phyloP scores from a whole-genome alignment of 768 basidiomycete species.

The Hygrocybe coccinea region DNA sequence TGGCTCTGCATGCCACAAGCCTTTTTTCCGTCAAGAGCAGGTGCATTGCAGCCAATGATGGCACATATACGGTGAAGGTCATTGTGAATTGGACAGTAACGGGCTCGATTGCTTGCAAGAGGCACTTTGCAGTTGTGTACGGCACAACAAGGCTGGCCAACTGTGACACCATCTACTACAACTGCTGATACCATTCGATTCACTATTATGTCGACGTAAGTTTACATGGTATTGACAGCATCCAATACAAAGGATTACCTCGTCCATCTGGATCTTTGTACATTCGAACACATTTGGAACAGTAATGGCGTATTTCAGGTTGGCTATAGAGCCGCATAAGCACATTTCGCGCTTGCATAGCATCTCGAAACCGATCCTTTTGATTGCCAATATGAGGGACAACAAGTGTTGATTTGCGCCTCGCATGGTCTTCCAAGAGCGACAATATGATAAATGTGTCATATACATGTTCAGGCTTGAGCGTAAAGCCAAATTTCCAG shows the following conservation, averaged over 20 bases:
- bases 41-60: constrained; percentile 9
- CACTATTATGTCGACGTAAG: background rate
- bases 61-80: constrained; percentile 12
- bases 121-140: constrained; percentile 25
- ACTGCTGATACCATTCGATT: constrained; percentile 15
- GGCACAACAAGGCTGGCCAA: constrained; percentile 30
- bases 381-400: constrained; percentile 14
- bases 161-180: constrained; percentile 5
- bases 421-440: constrained; percentile 22
- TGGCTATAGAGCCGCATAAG: constrained; percentile 26
- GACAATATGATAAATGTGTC: constrained; percentile 24
- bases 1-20: constrained; percentile 23
- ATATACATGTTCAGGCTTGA: constrained; percentile 22
- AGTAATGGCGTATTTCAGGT: constrained; percentile 28
- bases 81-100: constrained; percentile 19
- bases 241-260: constrained; percentile 6
- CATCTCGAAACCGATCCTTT: background rate
- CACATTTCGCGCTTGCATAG: constrained; percentile 19
- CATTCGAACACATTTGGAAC: constrained; percentile 23
- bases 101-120: constrained; percentile 7
- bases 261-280: constrained; percentile 12
- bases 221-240: background rate
- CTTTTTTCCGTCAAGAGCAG: constrained; percentile 4
- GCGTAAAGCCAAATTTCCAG: constrained; percentile 19
- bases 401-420: constrained; percentile 12